phyloP scores from a whole-genome alignment of 2,329 filamentous ascomycete genomes.

The Raffaelea deltoideospora region DNA sequence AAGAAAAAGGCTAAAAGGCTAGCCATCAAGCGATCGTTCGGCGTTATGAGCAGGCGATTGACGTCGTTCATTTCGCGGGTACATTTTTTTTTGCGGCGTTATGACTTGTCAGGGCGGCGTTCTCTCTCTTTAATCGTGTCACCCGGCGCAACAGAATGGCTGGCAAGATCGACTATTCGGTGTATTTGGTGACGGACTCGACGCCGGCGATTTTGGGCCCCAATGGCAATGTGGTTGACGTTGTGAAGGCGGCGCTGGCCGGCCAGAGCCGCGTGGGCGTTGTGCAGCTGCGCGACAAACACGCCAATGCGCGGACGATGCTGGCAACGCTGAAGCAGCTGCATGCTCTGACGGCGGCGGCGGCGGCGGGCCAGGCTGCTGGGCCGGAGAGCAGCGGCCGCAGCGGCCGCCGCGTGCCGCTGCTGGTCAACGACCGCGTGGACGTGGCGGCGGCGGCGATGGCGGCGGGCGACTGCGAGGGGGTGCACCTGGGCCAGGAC shows the following conservation, averaged over 20 bases:
- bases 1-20: no score
- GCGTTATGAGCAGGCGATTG: no score
- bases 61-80: no score
- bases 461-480: conserved; percentile 74
- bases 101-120: no score
- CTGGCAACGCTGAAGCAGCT: conserved; percentile 56
- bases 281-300: conserved; percentile 87
- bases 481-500: conserved; percentile 90
- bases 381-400: no score
- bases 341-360: conserved; percentile 49
- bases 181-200: conserved; percentile 89
- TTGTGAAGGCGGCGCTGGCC: conserved; percentile 57
- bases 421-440: conserved; percentile 86
- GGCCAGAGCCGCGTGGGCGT: conserved; percentile 20
- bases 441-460: conserved; percentile 79
- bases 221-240: conserved; percentile 45
- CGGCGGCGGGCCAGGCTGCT: no score
- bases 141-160: no score
- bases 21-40: no score
- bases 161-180: conserved; percentile 67
- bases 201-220: conserved; percentile 68
- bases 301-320: conserved; percentile 54
- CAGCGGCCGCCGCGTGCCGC: no score
- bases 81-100: no score
- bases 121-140: no score